Percentiles rank a stretch among this genome's conserved stretches.
phyloP scores from a whole-genome alignment of 164 flowering plant species.

The Cinnamomum micranthum region DNA sequence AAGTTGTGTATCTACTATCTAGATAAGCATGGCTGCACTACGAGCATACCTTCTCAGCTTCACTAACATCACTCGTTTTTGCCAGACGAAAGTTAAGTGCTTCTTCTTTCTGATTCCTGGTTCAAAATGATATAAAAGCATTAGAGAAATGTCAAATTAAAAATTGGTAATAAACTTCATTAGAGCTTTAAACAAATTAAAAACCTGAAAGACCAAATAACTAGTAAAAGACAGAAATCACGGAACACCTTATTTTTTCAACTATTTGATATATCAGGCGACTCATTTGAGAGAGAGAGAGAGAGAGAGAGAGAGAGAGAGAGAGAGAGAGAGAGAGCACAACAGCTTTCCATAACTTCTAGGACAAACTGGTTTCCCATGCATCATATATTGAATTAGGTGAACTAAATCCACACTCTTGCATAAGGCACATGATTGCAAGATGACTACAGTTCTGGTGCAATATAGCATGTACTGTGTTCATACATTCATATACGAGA shows the following conservation, averaged over 20 bases:
- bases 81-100: conserved; percentile 66
- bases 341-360: no score
- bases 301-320: no score
- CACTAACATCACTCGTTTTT: conserved; percentile 59
- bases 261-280: neutral
- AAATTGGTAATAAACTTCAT: neutral
- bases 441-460: no score
- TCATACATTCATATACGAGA: no score
- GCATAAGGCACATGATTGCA: no score
- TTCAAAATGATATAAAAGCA: conserved; percentile 3
- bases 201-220: no score
- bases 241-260: neutral
- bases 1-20: neutral
- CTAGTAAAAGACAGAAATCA: neutral
- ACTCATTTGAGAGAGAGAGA: neutral
- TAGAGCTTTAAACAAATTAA: no score
- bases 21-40: neutral
- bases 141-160: neutral
- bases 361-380: no score
- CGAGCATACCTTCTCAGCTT: conserved; percentile 65
- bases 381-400: no score
- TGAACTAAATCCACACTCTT: no score
- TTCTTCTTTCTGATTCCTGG: conserved; percentile 80
- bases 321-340: no score
- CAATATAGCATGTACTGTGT: no score